Base-by-base conservation (phyloP, 2,329 filamentous ascomycete genomes). In the Blastomyces gilchristii region DNA sequence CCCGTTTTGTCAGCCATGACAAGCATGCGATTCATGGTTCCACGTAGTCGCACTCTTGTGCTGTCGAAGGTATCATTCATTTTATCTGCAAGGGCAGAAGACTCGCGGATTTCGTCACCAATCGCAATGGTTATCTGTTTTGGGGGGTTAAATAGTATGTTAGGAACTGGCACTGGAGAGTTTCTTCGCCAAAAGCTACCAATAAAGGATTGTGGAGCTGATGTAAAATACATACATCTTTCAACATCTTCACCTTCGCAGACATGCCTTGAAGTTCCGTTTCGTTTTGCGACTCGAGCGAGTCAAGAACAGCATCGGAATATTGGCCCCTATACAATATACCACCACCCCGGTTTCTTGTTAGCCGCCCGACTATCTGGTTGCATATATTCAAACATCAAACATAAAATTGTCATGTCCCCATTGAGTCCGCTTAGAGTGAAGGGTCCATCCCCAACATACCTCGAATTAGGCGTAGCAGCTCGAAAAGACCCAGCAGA, bases 1-100 rank as follows among this genome's bases (percentile, higher is more conserved):
- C 94, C 94, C 1, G 92, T 96, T 70, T 86, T 83, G 78, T 97
- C 85, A 4, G 94, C 94, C 94, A 99, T 99, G 62, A 93, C 74
- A 68, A 97, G 78, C 94, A 99, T 99, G 64, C 92, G 83, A 74
- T 91, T 96, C 94, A 99, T 97, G 22, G 95, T 97, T 62, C 93
- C 91, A 54, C 87, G 84, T 66, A 99, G 80, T 67, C 89, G 85
- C 61, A 91, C 78, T 43, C 92, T 82, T 61, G 93, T 95, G 70
- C 84, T 86, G 74, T 97, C 93, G 73, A 97, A 99, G 5, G 86
- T 84, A 72, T 96, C 90, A 76, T 97, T 97, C 87, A 99, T 96
- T 77, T 91, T 93, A 70, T 97, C 91, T 1, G 91, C 89, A 3
- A 97, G 82, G 1, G 90, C 87, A 1, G 90, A 90, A 16, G 89